These are phyloP conservation scores for Afroboletus lepidellus DNA, from an alignment of 1,284 basidiomycete genomes.

Conservation along the genomic window DNA sequence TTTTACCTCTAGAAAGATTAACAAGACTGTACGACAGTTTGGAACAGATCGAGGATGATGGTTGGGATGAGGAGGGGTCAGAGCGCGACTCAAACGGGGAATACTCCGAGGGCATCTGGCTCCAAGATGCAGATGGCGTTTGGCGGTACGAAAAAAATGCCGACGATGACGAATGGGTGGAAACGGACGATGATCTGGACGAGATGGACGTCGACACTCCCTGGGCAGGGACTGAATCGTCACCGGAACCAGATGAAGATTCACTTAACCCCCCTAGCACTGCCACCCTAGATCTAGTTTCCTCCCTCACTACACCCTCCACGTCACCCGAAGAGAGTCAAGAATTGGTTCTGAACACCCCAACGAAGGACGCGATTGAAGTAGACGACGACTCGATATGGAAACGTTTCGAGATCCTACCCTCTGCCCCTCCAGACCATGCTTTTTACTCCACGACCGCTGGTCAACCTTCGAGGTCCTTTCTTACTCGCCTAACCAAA, in stretches of 20 bases:
- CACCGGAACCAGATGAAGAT: conserved; percentile 18
- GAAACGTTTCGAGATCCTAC: conserved; percentile 76
- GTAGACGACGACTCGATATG: conserved; percentile 45
- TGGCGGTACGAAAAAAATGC: conserved; percentile 45
- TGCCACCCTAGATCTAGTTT: conserved; percentile 22
- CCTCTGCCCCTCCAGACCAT: conserved; percentile 77
- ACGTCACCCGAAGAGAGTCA: conserved; percentile 36
- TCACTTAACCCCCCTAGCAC: conserved; percentile 15
- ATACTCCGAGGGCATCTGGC: conserved; percentile 50
- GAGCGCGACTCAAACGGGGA: conserved; percentile 40
- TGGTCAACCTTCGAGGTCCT: conserved; percentile 67
- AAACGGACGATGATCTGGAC: conserved; percentile 31
- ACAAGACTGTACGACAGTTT: conserved; percentile 73
- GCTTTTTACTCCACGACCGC: conserved; percentile 67
- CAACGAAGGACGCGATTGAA: conserved; percentile 23
- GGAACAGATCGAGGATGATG: conserved; percentile 72
- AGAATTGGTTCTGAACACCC: conserved; percentile 31
- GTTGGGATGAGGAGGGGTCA: conserved; percentile 56
- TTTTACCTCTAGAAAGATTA: conserved; percentile 61
- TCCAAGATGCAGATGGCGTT: conserved; percentile 49
- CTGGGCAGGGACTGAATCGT: conserved; percentile 30
- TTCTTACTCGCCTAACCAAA: conserved; percentile 72
- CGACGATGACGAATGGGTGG: conserved; percentile 41
- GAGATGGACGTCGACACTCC: conserved; percentile 29
- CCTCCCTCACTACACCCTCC: conserved; percentile 30